Conservation (phyloP, 129 eudicot genomes). For the Tanacetum coccineum region DNA sequence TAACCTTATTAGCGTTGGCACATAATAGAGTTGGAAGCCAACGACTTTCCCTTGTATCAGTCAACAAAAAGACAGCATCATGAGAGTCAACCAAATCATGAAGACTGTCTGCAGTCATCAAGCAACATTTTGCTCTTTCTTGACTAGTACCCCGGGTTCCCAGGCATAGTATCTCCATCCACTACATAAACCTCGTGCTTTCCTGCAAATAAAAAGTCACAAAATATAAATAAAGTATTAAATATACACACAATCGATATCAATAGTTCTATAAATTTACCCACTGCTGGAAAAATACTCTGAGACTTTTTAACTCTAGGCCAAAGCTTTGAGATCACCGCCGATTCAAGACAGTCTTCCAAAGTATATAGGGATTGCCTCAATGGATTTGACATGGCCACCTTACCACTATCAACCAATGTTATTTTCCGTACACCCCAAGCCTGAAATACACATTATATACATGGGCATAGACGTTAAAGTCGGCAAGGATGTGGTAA, state of each 20-base stretch:
- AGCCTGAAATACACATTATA: constrained; percentile 44
- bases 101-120: constrained; percentile 67
- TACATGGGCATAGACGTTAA: neutral
- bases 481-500: neutral
- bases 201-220: constrained; percentile 43
- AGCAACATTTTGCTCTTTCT: constrained; percentile 65
- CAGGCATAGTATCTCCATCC: constrained; percentile 96
- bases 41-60: constrained; percentile 97
- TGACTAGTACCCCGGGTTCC: constrained; percentile 77
- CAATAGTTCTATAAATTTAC: constrained; percentile 12
- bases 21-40: constrained; percentile 91
- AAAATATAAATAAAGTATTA: neutral
- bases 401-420: constrained; percentile 83
- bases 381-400: constrained; percentile 90
- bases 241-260: neutral
- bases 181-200: constrained; percentile 78
- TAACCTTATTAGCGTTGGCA: constrained; percentile 56
- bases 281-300: constrained; percentile 73
- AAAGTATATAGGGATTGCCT: constrained; percentile 82
- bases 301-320: constrained; percentile 66
- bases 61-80: constrained; percentile 78
- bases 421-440: constrained; percentile 96
- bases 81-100: constrained; percentile 68
- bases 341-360: constrained; percentile 84
- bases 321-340: constrained; percentile 68